A percentile compares a stretch with the other conserved stretches of the same genome.
These are phyloP conservation scores for Petunia axillaris DNA, from an alignment of 257 asterid genomes.

Conservation along the genomic window DNA sequence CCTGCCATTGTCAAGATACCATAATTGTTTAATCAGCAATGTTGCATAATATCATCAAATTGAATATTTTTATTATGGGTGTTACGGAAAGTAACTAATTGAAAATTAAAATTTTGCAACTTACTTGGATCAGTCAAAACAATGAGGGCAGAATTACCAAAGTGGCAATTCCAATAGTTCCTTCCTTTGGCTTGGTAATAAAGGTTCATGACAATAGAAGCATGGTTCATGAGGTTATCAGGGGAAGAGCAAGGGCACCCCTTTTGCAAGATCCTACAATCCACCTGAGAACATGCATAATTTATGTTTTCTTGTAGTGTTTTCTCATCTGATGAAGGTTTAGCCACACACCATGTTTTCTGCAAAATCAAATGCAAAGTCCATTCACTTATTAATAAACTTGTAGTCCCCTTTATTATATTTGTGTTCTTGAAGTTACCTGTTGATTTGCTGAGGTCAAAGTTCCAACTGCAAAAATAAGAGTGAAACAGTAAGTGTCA, in stretches of 20 bases:
- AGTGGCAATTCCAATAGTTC: constrained; percentile 51
- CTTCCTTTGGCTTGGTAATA: constrained; percentile 54
- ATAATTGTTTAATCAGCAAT: background rate
- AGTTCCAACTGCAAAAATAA: background rate
- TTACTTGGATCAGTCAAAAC: constrained; percentile 60
- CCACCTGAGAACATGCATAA: constrained; percentile 50
- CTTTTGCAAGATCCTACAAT: constrained; percentile 40
- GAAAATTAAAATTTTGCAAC: background rate
- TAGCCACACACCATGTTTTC: constrained; percentile 74
- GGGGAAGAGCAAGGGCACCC: constrained; percentile 54
- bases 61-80: background rate
- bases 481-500: background rate
- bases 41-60: background rate
- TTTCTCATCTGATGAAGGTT: constrained; percentile 50
- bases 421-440: constrained; percentile 13
- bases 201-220: constrained; percentile 69
- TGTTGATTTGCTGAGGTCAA: constrained; percentile 15
- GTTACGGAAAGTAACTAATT: background rate
- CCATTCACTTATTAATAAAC: background rate
- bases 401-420: background rate
- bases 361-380: constrained; percentile 12
- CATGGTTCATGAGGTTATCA: constrained; percentile 52
- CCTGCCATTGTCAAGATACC: constrained; percentile 43
- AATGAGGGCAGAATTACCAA: constrained; percentile 50
- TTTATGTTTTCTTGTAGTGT: constrained; percentile 34